Evolutionary conservation across 306 rosid genomes (phyloP), one percentile per base, ranked within the genome.

Genomic region (Hippophae tibetana): DNA sequence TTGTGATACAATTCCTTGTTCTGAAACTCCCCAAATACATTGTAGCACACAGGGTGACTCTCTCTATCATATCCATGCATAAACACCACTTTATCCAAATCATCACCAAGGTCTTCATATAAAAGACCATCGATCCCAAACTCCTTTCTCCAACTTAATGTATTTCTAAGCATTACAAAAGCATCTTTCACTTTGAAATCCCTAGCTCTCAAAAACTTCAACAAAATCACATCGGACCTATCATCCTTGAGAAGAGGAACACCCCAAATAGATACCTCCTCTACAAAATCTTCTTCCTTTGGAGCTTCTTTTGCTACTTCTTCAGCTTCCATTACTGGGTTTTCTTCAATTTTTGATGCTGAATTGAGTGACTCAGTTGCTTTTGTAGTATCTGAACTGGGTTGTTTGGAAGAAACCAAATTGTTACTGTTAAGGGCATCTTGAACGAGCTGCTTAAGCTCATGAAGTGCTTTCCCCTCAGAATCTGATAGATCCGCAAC

Each of bases 1-100:
- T 81, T 83, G 2, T 68, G 70, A 52, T 92, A 92, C 47, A 92
- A 72, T 5, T 92, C 89, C 69, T 79, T 87, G 79, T 85, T 92
- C 81, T 83, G 96, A 65, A 92, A 87, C 82, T 92, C 98, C 2
- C 96, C 98, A 26, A 81, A 92, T 2, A 87, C 88, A 58, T 87
- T 87, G 72, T 87, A 92, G 53, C 98, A 92, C 52, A 92, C 95
- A 7, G 95, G 81, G 52, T 92, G 96, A 1, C 73, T 81, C 0
- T 87, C 84, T 46, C 80, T 85, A 14, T 73, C 80, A 46, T 14
- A 56, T 2, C 96, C 98, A 50, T 92, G 95, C 89, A 85, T 88
- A 71, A 87, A 87, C 7, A 92, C 93, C 11, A 88, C 89, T 64
- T 92, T 88, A 5, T 92, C 96, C 45, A 84, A 38, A 47, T 92